Conservation (phyloP, 2,329 filamentous ascomycete genomes). For the Scleromitrula shiraiana region DNA sequence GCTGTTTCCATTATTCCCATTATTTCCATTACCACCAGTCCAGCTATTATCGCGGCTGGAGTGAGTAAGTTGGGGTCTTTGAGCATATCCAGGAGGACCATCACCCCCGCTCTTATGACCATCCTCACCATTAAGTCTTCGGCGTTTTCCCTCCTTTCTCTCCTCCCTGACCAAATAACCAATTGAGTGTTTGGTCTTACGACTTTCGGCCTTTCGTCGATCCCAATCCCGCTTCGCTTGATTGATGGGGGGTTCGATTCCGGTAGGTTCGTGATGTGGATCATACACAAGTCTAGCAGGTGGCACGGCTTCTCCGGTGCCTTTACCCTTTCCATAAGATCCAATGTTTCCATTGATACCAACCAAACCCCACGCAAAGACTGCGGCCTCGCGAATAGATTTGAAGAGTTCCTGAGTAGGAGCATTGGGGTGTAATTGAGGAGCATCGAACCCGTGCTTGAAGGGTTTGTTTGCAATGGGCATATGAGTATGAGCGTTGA, state of each 20-base stretch:
- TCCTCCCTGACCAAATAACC: conserved; percentile 5
- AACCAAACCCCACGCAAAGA: conserved; percentile 78
- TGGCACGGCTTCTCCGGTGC: conserved; percentile 56
- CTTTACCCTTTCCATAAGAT: conserved; percentile 52
- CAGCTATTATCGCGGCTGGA: background rate
- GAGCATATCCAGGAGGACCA: background rate
- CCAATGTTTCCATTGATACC: conserved; percentile 73
- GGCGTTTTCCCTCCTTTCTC: conserved; percentile 11
- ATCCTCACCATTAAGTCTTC: background rate
- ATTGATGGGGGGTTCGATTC: conserved; percentile 31
- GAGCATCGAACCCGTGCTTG: conserved; percentile 33
- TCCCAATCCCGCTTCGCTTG: conserved; percentile 24
- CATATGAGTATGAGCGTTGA: conserved; percentile 35
- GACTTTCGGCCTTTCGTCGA: background rate
- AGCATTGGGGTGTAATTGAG: conserved; percentile 40
- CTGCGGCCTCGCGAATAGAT: conserved; percentile 73
- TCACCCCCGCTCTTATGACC: background rate
- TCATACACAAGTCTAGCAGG: conserved; percentile 53
- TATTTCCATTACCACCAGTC: conserved; percentile 4
- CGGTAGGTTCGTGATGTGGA: conserved; percentile 30
- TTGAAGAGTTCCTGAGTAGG: conserved; percentile 53
- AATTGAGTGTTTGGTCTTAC: conserved; percentile 4
- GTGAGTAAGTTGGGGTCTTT: background rate
- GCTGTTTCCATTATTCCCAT: background rate
- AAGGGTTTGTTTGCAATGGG: conserved; percentile 37